Base-by-base conservation (phyloP, 1,284 basidiomycete species). In the Rhodotorula sp. region DNA sequence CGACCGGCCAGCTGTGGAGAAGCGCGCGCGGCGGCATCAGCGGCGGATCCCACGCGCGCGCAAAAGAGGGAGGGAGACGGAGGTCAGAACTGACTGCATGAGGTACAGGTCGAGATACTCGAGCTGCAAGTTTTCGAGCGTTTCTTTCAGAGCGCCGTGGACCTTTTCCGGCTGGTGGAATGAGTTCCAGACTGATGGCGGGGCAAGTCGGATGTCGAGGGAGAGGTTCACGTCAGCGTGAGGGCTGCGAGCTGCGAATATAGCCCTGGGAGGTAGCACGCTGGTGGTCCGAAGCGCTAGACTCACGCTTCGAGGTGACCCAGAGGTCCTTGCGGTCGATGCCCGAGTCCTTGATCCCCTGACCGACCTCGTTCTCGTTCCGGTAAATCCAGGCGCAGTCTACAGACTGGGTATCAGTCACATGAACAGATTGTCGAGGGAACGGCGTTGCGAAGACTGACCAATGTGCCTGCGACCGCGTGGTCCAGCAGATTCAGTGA, bases 351-450 rank as follows among this genome's bases (percentile, higher is more conserved):
- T 84, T 83, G 80, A 96, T 88, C 54, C 92, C 93, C 66, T 90
- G 79, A 23, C 91, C 93, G 34, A 92, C 92, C 81, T 93, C 90
- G 79, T 88, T 90, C 83, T 96, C 92, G 81, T 96, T 96, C 66
- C 84, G 79, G 77, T 91, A 91, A 60, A 85, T 85, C 86, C 87
- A 88, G 48, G 89, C 90, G 57, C 85, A 89, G 78, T 92, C 91
- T 73, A 26, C 43, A n/a, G 5, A 16, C 23, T 6, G 18, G 21
- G 34, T 15, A 18, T 18, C 49, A 23, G 39, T 54, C 26, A 21
- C 10, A 7, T 6, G 39, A 34, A 58, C 43, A 23, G 10, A 2
- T 23, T 3, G 16, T 21, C 2, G 2, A n/a, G 21, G 23, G 21
- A 20, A 47, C 7, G n/a, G n/a, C 18, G 31, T 8, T 31, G 26